phyloP scores from a whole-genome alignment of 139 green algal genomes.

The Chlamydomonas sphaeroides region DNA sequence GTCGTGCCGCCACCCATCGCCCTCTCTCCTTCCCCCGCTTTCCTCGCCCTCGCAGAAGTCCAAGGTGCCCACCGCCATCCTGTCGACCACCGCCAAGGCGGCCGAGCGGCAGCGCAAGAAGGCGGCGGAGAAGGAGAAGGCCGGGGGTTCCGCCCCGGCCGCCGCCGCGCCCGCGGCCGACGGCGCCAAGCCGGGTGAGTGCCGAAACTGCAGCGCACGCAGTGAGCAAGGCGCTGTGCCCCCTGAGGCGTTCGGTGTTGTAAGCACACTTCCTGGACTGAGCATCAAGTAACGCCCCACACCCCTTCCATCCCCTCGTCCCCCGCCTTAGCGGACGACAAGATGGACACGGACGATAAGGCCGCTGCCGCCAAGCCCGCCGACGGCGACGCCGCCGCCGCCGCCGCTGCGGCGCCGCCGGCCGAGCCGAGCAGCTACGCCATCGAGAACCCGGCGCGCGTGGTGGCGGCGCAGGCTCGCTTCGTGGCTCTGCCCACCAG shows the following conservation, averaged over 20 bases:
- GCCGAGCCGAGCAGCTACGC: slow-evolving; percentile 75
- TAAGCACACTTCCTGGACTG: too few species aligned
- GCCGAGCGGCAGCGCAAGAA: slow-evolving; percentile 85
- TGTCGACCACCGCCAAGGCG: slow-evolving; percentile 93
- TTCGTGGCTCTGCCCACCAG: slow-evolving; percentile 27
- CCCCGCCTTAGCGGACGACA: too few species aligned
- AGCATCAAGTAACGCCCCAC: too few species aligned
- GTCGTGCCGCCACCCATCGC: too few species aligned
- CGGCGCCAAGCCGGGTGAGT: not conserved
- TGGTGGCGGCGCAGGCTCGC: slow-evolving; percentile 74
- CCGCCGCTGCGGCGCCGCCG: slow-evolving; percentile 12
- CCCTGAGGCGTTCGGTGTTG: too few species aligned
- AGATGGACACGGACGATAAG: slow-evolving; percentile 43
- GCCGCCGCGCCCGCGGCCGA: not conserved
- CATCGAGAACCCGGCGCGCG: slow-evolving; percentile 86
- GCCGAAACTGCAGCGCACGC: too few species aligned
- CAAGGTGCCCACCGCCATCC: slow-evolving; percentile 93
- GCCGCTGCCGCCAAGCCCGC: not conserved
- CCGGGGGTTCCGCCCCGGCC: slow-evolving; percentile 14
- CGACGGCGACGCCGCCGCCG: not conserved
- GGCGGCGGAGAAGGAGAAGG: slow-evolving; percentile 66
- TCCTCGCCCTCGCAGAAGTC: slow-evolving; percentile 40
- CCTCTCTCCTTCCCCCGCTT: not conserved
- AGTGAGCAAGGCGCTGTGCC: too few species aligned
- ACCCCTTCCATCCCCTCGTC: too few species aligned